Evolutionary conservation across 2,329 filamentous ascomycete species (phyloP).

Genomic region (Fusarium drepaniforme): DNA sequence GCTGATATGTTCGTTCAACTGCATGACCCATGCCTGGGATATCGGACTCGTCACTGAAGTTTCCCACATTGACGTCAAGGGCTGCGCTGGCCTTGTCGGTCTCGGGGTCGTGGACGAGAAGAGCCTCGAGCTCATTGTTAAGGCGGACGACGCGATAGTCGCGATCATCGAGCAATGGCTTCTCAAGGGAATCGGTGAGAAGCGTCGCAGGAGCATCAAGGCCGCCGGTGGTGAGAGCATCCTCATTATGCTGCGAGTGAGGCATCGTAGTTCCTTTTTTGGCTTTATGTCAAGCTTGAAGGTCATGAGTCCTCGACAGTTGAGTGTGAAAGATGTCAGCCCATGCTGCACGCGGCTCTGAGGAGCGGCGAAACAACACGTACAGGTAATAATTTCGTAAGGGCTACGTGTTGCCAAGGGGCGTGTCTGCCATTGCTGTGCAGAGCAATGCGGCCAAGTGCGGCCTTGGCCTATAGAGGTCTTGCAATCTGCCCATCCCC

Average conservation of each 20-base stretch:
- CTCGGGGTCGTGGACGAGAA: conserved; percentile 92
- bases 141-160: conserved; percentile 89
- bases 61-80: conserved; percentile 95
- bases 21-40: conserved; percentile 97
- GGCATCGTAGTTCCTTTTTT: conserved; percentile 39
- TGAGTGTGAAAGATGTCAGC: no score
- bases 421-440: background rate
- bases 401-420: no score
- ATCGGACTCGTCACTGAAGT: conserved; percentile 90
- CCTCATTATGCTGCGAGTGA: conserved; percentile 44
- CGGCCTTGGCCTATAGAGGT: background rate
- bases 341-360: no score
- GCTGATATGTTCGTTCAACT: conserved; percentile 86
- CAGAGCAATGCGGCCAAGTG: background rate
- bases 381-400: no score
- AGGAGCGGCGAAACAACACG: no score
- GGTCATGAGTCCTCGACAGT: no score
- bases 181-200: conserved; percentile 82
- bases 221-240: conserved; percentile 40
- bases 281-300: no score
- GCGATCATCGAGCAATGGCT: conserved; percentile 86
- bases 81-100: conserved; percentile 98
- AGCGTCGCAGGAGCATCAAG: conserved; percentile 54
- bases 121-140: conserved; percentile 87
- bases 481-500: no score